Base-by-base conservation (phyloP, 83 land plant genomes). In the Larix sibirica region DNA sequence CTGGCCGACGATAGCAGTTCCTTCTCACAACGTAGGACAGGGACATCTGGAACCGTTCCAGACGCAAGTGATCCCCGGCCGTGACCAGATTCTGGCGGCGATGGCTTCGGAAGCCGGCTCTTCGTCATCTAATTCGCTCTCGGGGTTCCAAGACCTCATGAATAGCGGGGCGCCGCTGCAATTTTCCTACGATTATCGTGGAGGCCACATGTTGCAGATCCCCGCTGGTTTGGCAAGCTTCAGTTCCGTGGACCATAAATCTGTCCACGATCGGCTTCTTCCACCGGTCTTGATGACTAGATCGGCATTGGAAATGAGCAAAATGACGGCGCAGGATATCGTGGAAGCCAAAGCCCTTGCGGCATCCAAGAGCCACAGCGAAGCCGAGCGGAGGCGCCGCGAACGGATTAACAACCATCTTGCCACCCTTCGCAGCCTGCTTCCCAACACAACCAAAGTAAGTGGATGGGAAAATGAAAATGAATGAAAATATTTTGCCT, bases 331-430 rank as follows among this genome's bases (percentile, higher is more conserved):
- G 68, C 82, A 77, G 44, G 79, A 81, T 17, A 40, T 76, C 2
- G 23, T 70, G 83, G 94, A 94, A 75, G 96, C 96, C 28, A 94
- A 94, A 67, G 96, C 96, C 4, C 92, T 94, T 38, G 96, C 96
- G 10, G 96, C 96, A 1, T 94, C 96, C 14, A 94, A 89, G 85
- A 94, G 90, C 79, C 96, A 94, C 84, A 94, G 96, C 82, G 96
- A 94, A 71, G 96, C 96, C 80, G 96, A 94, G 80, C 82, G 95
- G 26, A 73, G 95, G 21, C 62, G 96, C 14, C 82, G 96, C 5
- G 95, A 92, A 75, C 71, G 96, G 10, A 94, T 94, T 84, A 94
- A 94, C 82, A 85, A 83, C 79, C 96, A 94, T 70, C 93, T 94
- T 64, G 90, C 89, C 70, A 88, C 85, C 62, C 85, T 94, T 70